A percentile compares a stretch with the other conserved stretches of the same genome.
phyloP scores from a whole-genome alignment of 202 grass and related monocot species.

The Panicum hallii region DNA sequence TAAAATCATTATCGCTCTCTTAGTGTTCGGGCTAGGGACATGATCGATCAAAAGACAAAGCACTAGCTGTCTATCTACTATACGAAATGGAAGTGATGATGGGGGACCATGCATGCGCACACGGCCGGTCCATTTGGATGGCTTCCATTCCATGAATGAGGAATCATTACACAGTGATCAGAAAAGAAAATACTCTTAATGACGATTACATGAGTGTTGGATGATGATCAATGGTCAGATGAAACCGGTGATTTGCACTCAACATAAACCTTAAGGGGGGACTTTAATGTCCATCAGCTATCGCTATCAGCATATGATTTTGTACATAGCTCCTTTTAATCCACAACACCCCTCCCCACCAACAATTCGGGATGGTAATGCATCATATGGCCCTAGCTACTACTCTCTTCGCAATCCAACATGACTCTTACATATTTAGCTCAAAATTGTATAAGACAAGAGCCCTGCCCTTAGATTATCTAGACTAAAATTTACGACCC shows the following conservation, averaged over 20 bases:
- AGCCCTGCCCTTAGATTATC: too few species aligned
- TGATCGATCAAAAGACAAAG: neutral
- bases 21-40: slow-evolving; percentile 1
- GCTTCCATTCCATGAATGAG: neutral
- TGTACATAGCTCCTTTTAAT: neutral
- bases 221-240: slow-evolving; percentile 4
- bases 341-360: neutral
- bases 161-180: neutral
- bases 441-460: too few species aligned
- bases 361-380: too few species aligned
- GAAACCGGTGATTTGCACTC: neutral
- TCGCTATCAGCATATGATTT: neutral
- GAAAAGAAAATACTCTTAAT: neutral
- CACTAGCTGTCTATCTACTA: neutral
- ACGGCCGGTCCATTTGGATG: neutral
- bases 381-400: too few species aligned
- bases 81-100: neutral
- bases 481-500: too few species aligned
- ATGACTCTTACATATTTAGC: too few species aligned
- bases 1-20: neutral
- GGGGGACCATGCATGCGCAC: too few species aligned
- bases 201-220: neutral
- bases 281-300: neutral
- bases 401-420: too few species aligned
- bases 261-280: too few species aligned